Evolutionary conservation across 2,329 filamentous ascomycete species (phyloP).

Genomic region (Exophiala aquamarina): DNA sequence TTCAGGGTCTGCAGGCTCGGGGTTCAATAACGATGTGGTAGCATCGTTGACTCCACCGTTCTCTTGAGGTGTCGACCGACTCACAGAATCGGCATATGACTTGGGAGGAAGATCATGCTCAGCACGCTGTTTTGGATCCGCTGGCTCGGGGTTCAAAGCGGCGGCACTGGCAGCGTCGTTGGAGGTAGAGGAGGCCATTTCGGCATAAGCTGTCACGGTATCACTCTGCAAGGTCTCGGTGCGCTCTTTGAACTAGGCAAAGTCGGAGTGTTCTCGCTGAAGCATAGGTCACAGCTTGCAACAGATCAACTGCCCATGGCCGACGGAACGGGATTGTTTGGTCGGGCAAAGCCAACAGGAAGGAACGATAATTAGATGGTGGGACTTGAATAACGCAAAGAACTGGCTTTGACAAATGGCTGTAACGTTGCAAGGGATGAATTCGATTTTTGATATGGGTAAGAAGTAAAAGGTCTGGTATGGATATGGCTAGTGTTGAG

Average conservation of each 20-base stretch:
- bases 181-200: conserved; percentile 16
- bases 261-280: conserved; percentile 23
- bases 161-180: not conserved
- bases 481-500: no score
- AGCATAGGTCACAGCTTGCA: conserved; percentile 14
- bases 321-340: not conserved
- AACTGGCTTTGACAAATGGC: no score
- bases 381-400: no score
- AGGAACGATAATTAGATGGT: no score
- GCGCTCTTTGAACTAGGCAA: conserved; percentile 24
- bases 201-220: conserved; percentile 17
- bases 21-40: conserved; percentile 9
- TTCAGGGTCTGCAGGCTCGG: conserved; percentile 31
- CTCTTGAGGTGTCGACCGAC: not conserved
- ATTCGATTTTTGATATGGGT: no score
- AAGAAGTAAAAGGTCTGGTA: no score
- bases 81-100: conserved; percentile 39
- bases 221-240: conserved; percentile 17
- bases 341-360: no score
- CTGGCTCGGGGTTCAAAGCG: conserved; percentile 31
- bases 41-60: not conserved
- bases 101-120: conserved; percentile 37
- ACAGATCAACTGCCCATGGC: not conserved
- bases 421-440: no score
- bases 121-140: conserved; percentile 33